These are phyloP conservation scores for Cryptosporidium meleagridis DNA, from an alignment of 169 alveolate genomes.

Conservation along the genomic window DNA sequence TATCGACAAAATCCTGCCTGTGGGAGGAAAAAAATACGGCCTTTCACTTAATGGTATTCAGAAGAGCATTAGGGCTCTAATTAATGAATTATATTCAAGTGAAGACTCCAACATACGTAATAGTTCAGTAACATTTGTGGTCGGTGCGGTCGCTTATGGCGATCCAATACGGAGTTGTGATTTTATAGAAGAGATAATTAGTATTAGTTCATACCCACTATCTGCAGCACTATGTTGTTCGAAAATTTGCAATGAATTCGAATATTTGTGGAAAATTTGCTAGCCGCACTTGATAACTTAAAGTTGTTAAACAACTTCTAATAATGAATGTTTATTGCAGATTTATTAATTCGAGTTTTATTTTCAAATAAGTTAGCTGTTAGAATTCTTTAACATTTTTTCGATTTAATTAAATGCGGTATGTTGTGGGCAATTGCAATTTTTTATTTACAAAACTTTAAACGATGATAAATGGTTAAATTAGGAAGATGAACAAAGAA, in stretches of 20 bases:
- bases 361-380: background rate
- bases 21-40: conserved; percentile 85
- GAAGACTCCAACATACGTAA: conserved; percentile 14
- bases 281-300: background rate
- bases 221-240: conserved; percentile 90
- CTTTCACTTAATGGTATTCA: conserved; percentile 83
- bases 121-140: conserved; percentile 83
- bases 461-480: background rate
- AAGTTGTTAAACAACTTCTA: background rate
- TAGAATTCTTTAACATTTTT: background rate
- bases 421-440: background rate
- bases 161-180: conserved; percentile 83
- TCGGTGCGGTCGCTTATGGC: conserved; percentile 89
- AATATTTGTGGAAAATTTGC: conserved; percentile 79
- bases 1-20: conserved; percentile 82
- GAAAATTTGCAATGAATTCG: conserved; percentile 85
- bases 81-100: conserved; percentile 77
- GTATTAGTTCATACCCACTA: conserved; percentile 86
- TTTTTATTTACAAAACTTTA: background rate
- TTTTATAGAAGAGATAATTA: conserved; percentile 82
- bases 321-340: background rate
- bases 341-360: background rate
- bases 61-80: conserved; percentile 80
- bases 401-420: conserved; percentile 9
- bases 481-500: background rate